A percentile compares a stretch with the other conserved stretches of the same genome.
phyloP scores from a whole-genome alignment of 352 stramenopile species.

The Hyaloperonospora arabidopsidis region DNA sequence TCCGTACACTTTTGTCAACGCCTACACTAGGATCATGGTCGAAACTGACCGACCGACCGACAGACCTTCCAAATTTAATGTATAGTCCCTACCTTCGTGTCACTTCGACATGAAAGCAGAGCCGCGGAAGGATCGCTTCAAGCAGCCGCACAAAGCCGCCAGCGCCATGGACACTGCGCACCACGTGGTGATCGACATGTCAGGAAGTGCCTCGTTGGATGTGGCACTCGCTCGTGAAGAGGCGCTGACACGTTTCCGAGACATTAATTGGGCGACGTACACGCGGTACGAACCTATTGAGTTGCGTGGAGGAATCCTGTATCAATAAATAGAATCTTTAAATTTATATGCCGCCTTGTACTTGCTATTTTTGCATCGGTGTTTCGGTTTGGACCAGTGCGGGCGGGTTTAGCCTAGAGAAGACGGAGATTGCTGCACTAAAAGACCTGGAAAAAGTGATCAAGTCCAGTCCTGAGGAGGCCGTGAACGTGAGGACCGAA shows the following conservation, averaged over 20 bases:
- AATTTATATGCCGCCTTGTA: neutral
- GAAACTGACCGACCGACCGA: too few relatives aligned
- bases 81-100: too few relatives aligned
- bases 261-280: slow-evolving; percentile 88
- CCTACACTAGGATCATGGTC: neutral
- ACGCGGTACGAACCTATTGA: slow-evolving; percentile 42
- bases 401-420: slow-evolving; percentile 77
- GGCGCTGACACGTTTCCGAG: slow-evolving; percentile 78
- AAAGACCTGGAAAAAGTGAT: slow-evolving; percentile 77
- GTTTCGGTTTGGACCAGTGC: slow-evolving; percentile 23
- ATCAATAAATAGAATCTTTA: too few relatives aligned
- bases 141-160: slow-evolving; percentile 3
- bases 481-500: slow-evolving; percentile 31
- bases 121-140: slow-evolving; percentile 26
- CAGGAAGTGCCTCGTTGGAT: slow-evolving; percentile 49
- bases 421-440: slow-evolving; percentile 75
- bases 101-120: too few relatives aligned
- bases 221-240: slow-evolving; percentile 71
- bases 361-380: neutral
- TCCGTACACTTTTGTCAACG: neutral
- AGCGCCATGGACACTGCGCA: slow-evolving; percentile 46
- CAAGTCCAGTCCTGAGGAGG: slow-evolving; percentile 54
- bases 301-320: slow-evolving; percentile 3
- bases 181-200: slow-evolving; percentile 67
- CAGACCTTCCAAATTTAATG: too few relatives aligned